Percentiles rank a stretch among this genome's conserved stretches.
These are phyloP conservation scores for Paramecium tetraurelia DNA, from an alignment of 73 alveolate genomes.

Conservation along the genomic window DNA sequence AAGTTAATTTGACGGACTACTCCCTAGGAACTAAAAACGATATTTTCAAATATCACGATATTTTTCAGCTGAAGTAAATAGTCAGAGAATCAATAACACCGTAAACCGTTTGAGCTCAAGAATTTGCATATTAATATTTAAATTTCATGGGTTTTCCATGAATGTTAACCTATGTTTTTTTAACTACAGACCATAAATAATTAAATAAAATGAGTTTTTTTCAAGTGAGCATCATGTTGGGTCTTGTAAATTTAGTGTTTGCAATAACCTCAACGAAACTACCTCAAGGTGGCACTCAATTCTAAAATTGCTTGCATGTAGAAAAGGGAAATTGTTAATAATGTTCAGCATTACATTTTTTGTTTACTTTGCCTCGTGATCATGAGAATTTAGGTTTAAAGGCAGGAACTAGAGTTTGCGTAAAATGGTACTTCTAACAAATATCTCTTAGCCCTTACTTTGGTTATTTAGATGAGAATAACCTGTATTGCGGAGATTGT, in stretches of 20 bases:
- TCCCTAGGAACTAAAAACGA: neutral
- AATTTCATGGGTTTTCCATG: neutral
- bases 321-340: neutral
- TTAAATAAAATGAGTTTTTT: neutral
- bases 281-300: neutral
- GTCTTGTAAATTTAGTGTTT: neutral
- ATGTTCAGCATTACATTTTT: neutral
- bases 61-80: neutral
- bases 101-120: neutral
- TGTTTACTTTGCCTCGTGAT: neutral
- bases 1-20: neutral
- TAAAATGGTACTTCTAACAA: neutral
- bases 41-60: neutral
- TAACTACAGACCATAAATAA: neutral
- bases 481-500: slow-evolving; percentile 41
- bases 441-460: neutral
- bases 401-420: slow-evolving; percentile 8
- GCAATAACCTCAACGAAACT: neutral
- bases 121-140: neutral
- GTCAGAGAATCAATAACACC: neutral
- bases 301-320: neutral
- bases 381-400: neutral
- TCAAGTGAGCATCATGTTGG: neutral
- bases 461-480: slow-evolving; percentile 8
- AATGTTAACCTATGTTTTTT: neutral